Conservation (phyloP, 495 filamentous ascomycete species). For the Penicillium dipodomyicola region DNA sequence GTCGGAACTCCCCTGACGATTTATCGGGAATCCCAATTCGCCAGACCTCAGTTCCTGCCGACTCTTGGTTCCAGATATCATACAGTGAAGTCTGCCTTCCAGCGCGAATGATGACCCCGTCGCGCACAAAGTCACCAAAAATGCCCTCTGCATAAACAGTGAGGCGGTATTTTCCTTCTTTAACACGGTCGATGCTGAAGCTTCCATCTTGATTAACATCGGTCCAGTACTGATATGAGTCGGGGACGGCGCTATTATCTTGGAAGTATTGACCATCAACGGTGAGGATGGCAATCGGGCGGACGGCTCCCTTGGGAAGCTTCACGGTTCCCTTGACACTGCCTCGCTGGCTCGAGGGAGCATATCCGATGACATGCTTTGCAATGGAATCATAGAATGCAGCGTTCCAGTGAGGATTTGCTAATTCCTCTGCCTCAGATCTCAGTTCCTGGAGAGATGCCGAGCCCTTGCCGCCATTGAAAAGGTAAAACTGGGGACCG, state of each 20-base stretch:
- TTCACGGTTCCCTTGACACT: conserved; percentile 42
- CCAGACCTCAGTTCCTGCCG: conserved; percentile 52
- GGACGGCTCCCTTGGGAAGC: conserved; percentile 45
- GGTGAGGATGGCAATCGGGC: conserved; percentile 51
- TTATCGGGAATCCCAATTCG: conserved; percentile 56
- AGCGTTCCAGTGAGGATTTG: conserved; percentile 49
- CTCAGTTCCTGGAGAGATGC: conserved; percentile 42
- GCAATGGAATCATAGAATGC: conserved; percentile 58
- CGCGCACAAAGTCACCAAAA: conserved; percentile 52
- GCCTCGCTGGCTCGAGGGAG: conserved; percentile 42
- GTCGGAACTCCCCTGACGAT: conserved; percentile 52
- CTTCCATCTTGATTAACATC: conserved; percentile 46
- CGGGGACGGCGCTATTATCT: conserved; percentile 51
- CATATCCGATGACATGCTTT: conserved; percentile 51
- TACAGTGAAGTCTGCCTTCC: conserved; percentile 31
- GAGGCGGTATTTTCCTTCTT: conserved; percentile 51
- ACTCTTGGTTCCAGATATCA: conserved; percentile 48
- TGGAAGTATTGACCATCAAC: conserved; percentile 54
- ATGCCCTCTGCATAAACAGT: conserved; percentile 57
- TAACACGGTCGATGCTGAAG: conserved; percentile 49
- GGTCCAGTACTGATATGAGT: conserved; percentile 56
- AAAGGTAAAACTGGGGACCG: conserved; percentile 56
- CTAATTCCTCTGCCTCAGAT: conserved; percentile 46
- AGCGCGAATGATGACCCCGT: conserved; percentile 38
- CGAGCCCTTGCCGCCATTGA: conserved; percentile 49